These are phyloP conservation scores for Nyssa sinensis DNA, from an alignment of 148 eudicot species.

Conservation along the genomic window DNA sequence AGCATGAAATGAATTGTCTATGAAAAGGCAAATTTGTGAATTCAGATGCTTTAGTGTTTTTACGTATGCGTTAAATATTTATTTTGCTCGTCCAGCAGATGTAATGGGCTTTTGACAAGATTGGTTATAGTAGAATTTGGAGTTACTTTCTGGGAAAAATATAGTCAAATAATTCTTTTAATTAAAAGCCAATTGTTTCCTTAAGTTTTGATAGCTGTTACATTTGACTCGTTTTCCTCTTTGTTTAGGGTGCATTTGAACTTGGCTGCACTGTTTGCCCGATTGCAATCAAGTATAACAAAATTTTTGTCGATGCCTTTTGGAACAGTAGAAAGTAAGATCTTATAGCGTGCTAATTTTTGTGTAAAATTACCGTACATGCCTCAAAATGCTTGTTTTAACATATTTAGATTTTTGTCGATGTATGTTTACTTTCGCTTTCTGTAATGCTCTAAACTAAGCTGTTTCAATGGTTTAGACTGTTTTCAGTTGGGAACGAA, in stretches of 20 bases:
- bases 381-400: not conserved
- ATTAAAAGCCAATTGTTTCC: not conserved
- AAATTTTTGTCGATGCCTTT: conserved; percentile 95
- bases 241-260: conserved; percentile 89
- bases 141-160: not conserved
- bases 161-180: not conserved
- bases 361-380: not conserved
- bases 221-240: conserved; percentile 4
- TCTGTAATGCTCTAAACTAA: not conserved
- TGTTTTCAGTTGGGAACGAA: not conserved
- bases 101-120: not conserved
- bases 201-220: not conserved
- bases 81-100: not conserved
- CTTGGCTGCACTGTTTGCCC: conserved; percentile 96
- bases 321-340: conserved; percentile 98
- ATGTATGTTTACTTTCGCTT: not conserved
- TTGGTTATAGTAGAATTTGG: not conserved
- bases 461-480: not conserved
- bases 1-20: not conserved
- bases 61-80: not conserved
- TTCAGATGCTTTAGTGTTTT: not conserved
- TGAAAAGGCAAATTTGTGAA: not conserved
- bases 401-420: not conserved
- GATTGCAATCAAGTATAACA: conserved; percentile 96
- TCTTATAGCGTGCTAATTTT: not conserved